Percentiles rank a stretch among this genome's conserved stretches.
These are phyloP conservation scores for Haplosporangium gracile DNA, from an alignment of 192 early-diverging fungal species.

Conservation along the genomic window DNA sequence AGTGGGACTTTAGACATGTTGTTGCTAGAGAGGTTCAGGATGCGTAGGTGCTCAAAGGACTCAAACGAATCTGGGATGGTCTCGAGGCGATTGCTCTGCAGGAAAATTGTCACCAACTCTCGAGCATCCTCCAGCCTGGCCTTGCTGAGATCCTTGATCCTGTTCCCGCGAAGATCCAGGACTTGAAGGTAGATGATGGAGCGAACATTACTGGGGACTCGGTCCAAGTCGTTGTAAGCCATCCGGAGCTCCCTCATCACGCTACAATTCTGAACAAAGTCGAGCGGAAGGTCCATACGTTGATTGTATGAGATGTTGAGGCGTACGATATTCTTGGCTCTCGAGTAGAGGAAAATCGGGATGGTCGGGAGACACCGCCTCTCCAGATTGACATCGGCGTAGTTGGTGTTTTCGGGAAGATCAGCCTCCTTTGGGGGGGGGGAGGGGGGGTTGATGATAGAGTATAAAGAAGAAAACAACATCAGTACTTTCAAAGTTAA, in stretches of 20 bases:
- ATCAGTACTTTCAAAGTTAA: slow-evolving; percentile 62
- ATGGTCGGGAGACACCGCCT: slow-evolving; percentile 81
- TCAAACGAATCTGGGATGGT: slow-evolving; percentile 75
- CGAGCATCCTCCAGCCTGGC: slow-evolving; percentile 73
- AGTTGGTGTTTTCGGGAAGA: slow-evolving; percentile 49
- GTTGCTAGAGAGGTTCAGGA: slow-evolving; percentile 87
- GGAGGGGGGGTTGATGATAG: not conserved
- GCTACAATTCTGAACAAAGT: slow-evolving; percentile 84
- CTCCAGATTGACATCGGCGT: slow-evolving; percentile 78
- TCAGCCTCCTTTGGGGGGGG: slow-evolving; percentile 61
- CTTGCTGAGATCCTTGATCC: slow-evolving; percentile 73
- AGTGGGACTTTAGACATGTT: slow-evolving; percentile 76
- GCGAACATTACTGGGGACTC: slow-evolving; percentile 76
- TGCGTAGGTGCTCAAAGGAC: slow-evolving; percentile 68
- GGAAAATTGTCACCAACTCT: slow-evolving; percentile 71
- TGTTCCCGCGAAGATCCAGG: slow-evolving; percentile 85
- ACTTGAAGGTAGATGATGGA: slow-evolving; percentile 74
- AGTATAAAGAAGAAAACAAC: not conserved
- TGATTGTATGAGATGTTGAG: slow-evolving; percentile 89
- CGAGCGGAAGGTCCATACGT: slow-evolving; percentile 83
- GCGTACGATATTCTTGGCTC: slow-evolving; percentile 78
- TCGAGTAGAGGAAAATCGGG: slow-evolving; percentile 80
- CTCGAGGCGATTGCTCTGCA: slow-evolving; percentile 82
- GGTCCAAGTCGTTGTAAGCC: slow-evolving; percentile 75
- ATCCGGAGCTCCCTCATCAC: slow-evolving; percentile 77